Percentiles rank a stretch among this genome's conserved stretches.
These are phyloP conservation scores for Sporothrix luriei DNA, from an alignment of 2,329 filamentous ascomycete species.

Conservation along the genomic window DNA sequence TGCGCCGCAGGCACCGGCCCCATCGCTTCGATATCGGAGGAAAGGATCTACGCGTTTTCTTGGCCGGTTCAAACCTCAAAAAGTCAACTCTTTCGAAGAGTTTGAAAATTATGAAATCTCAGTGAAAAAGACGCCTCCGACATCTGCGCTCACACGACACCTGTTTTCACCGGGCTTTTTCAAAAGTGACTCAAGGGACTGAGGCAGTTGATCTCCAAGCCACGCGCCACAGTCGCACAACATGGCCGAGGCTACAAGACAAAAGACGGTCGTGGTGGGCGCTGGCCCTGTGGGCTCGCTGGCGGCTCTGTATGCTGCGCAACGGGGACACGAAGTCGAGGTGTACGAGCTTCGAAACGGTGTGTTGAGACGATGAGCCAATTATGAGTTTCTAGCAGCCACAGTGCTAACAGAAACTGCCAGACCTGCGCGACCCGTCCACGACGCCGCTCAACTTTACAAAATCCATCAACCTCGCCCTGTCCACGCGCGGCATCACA, in stretches of 20 bases:
- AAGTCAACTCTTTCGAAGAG: not conserved
- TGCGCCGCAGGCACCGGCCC: not conserved
- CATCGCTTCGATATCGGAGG: constrained; percentile 31
- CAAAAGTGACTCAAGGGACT: not conserved
- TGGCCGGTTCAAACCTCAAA: not conserved
- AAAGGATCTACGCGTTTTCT: constrained; percentile 9
- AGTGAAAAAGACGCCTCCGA: constrained; percentile 7
- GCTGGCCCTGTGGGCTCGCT: constrained; percentile 92
- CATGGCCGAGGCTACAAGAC: constrained; percentile 40
- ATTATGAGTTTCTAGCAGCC: not conserved
- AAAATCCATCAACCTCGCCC: constrained; percentile 95
- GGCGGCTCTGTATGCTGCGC: constrained; percentile 88
- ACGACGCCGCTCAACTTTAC: constrained; percentile 92
- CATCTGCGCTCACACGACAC: not conserved
- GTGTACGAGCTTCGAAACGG: constrained; percentile 91
- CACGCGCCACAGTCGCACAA: not conserved
- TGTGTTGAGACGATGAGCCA: constrained; percentile 46
- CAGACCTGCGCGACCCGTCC: constrained; percentile 84
- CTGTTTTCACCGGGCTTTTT: not conserved
- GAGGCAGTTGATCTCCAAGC: not conserved
- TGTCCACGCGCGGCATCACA: constrained; percentile 92
- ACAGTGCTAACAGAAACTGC: not conserved
- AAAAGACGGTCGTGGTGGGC: constrained; percentile 82
- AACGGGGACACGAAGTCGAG: constrained; percentile 84
- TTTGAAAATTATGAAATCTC: not conserved